Evolutionary conservation across 768 basidiomycete species (phyloP).

Genomic region (Dendrothele bispora): DNA sequence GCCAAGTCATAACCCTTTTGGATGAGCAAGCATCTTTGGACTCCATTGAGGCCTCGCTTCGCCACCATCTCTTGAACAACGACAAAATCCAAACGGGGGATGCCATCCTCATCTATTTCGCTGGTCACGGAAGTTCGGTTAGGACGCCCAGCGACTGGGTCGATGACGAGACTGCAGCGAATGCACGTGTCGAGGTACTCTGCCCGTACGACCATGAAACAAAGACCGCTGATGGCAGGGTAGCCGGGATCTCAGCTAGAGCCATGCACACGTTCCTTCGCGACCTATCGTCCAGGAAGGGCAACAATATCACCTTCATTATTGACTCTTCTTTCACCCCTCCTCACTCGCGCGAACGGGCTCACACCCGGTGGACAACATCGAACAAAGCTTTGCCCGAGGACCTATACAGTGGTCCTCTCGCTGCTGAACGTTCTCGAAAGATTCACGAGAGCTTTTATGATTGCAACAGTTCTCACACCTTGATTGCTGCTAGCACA

Average conservation of each 20-base stretch:
- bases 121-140: conserved; percentile 68
- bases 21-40: conserved; percentile 62
- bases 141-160: conserved; percentile 64
- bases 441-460: conserved; percentile 42
- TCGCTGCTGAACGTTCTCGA: conserved; percentile 51
- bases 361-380: conserved; percentile 58
- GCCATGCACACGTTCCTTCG: conserved; percentile 62
- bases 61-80: conserved; percentile 64
- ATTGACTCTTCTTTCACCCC: conserved; percentile 66
- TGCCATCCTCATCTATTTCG: conserved; percentile 68
- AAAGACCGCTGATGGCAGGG: conserved; percentile 41
- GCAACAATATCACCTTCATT: conserved; percentile 69
- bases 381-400: conserved; percentile 52
- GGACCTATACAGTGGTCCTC: conserved; percentile 48
- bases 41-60: conserved; percentile 60
- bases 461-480: conserved; percentile 43
- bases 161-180: conserved; percentile 32
- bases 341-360: conserved; percentile 42
- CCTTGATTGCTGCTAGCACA: conserved; percentile 57
- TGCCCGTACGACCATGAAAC: conserved; percentile 70
- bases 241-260: conserved; percentile 67
- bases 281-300: conserved; percentile 56
- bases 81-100: conserved; percentile 58
- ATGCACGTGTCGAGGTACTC: conserved; percentile 50
- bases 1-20: conserved; percentile 56